These are phyloP conservation scores for Ormosia emarginata DNA, from an alignment of 306 rosid genomes.

Conservation along the genomic window DNA sequence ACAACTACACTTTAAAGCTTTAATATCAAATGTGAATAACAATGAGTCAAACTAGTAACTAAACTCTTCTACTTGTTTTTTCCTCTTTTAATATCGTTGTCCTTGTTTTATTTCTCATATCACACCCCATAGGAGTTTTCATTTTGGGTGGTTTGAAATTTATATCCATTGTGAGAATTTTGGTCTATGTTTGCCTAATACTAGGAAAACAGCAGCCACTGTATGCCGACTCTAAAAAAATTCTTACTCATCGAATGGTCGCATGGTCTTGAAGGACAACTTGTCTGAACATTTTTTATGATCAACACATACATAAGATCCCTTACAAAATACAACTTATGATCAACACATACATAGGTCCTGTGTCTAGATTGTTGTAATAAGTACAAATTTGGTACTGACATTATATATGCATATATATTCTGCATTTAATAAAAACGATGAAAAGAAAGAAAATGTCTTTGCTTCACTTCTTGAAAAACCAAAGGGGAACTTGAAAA, in stretches of 20 bases:
- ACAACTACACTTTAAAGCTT: not conserved
- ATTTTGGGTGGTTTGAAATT: not conserved
- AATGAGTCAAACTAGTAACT: not conserved
- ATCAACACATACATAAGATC: not conserved
- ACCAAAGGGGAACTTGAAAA: conserved; percentile 7
- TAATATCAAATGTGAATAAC: not conserved
- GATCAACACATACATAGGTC: conserved; percentile 8
- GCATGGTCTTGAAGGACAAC: not conserved
- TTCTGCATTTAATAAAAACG: not conserved
- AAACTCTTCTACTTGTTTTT: not conserved
- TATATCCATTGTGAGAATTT: not conserved
- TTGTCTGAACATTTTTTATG: not conserved
- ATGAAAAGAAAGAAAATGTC: conserved; percentile 7
- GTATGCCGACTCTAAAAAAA: not conserved
- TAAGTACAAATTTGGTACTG: conserved; percentile 5
- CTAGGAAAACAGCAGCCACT: conserved; percentile 1
- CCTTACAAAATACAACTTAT: conserved; percentile 10
- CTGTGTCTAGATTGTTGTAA: not conserved
- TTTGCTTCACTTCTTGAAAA: conserved; percentile 13
- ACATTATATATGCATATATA: conserved; percentile 4
- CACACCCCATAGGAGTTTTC: not conserved
- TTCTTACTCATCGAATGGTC: not conserved
- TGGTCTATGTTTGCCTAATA: not conserved
- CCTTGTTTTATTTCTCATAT: conserved; percentile 10
- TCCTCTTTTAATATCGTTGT: not conserved